Base-by-base conservation (phyloP, 352 stramenopile genomes). In the Phytophthora niederhauseri region DNA sequence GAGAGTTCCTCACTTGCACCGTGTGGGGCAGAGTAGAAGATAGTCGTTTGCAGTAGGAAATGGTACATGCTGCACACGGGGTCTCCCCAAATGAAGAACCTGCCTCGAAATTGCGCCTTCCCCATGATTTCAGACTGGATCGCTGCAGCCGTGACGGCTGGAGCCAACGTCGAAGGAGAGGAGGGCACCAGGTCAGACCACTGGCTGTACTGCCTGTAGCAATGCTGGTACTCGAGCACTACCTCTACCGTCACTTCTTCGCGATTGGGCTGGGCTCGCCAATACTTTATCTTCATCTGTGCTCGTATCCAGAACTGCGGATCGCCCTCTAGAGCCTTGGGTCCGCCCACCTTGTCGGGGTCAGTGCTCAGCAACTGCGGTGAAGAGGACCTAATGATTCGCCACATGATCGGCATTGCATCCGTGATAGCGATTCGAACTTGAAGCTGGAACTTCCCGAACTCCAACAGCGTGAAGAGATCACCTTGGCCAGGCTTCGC, bases 31-130 rank as follows among this genome's bases (percentile, higher is more conserved):
- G 75, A 66, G 46, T 91, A 92, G 50, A 94, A 94, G 4, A 93
- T 67, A 43, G 84, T 88, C 20, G 75, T 78, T 8, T 81, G 64
- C 15, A 90, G 70, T 38, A 94, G 55, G 49, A 82, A 91, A 62
- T 94, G 86, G 45, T 91, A 91, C 57, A 89, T 51, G 17, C 85
- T 90, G 70, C 82, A 91, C 4, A 92, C 57, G 3, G 70, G 74
- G 28, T 92, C 73, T 49, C 79, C 81, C 86, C 84, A 93, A 15
- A 85, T n/a, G 34, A 77, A 78, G 56, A 77, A 73, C 15, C 66
- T 73, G 50, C 76, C 73, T 50, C 61, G 26, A 56, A 83, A 60
- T 24, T 71, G 60, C 14, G 51, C 65, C 34, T 72, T 71, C 15
- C 64, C 73, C 2, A 57, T 55, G 34, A 12, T 28, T 48, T 78